These are phyloP conservation scores for Fusarium musae DNA, from an alignment of 2,329 filamentous ascomycete genomes.

Conservation along the genomic window DNA sequence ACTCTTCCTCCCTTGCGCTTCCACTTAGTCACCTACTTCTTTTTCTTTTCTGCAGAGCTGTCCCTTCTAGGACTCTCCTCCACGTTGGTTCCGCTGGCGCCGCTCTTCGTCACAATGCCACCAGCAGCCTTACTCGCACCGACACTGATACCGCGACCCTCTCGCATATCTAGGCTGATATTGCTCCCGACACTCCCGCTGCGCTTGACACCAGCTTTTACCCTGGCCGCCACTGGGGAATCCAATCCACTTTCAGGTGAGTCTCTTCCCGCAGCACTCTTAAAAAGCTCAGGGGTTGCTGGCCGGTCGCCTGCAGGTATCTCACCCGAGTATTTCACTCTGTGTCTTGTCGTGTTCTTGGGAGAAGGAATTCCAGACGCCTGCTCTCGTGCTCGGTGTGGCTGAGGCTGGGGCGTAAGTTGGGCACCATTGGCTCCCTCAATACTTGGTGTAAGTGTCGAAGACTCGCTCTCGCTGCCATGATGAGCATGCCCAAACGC, in stretches of 20 bases:
- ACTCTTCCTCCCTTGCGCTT: not conserved
- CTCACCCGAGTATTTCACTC: constrained; percentile 26
- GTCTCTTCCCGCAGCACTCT: constrained; percentile 15
- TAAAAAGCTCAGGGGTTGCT: constrained; percentile 24
- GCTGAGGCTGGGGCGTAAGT: constrained; percentile 25
- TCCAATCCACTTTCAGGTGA: constrained; percentile 32
- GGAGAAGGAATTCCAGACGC: constrained; percentile 28
- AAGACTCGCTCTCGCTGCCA: constrained; percentile 53
- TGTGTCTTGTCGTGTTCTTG: constrained; percentile 28
- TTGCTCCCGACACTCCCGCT: constrained; percentile 49
- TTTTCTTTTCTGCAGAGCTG: constrained; percentile 35
- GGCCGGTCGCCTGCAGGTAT: constrained; percentile 22
- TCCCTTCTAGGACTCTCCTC: constrained; percentile 24
- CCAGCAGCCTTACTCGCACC: constrained; percentile 51
- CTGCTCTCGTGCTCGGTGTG: constrained; percentile 47
- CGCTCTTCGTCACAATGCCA: constrained; percentile 50
- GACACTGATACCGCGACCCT: constrained; percentile 54
- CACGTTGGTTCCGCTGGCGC: constrained; percentile 32
- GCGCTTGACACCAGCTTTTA: constrained; percentile 29
- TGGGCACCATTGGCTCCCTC: constrained; percentile 26
- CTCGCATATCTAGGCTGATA: constrained; percentile 54
- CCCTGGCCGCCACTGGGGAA: constrained; percentile 29
- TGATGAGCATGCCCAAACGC: constrained; percentile 41
- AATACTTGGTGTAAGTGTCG: constrained; percentile 44
- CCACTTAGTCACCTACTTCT: constrained; percentile 12